phyloP scores from a whole-genome alignment of 192 early-diverging fungal species.

The Linnemannia elongata region DNA sequence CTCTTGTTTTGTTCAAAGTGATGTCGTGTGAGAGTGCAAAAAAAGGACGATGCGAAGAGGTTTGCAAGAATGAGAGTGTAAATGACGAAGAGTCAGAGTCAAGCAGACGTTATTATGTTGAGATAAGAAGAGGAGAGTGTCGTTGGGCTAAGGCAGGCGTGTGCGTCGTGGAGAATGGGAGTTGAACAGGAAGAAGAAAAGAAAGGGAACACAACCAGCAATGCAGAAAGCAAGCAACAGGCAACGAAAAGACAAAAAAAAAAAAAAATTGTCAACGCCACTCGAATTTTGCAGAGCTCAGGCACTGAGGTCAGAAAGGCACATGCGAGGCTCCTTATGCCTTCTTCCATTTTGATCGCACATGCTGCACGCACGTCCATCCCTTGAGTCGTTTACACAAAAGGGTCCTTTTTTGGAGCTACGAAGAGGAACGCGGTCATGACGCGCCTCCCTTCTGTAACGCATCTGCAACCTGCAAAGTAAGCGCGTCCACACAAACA shows the following conservation, averaged over 20 bases:
- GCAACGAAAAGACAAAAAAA: neutral
- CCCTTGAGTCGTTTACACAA: neutral
- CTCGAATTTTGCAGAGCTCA: no score
- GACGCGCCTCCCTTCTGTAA: no score
- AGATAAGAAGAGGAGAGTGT: neutral
- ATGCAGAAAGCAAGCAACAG: neutral
- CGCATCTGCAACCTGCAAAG: no score
- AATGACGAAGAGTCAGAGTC: neutral
- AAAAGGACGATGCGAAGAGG: neutral
- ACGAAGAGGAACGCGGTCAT: no score
- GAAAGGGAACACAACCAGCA: neutral
- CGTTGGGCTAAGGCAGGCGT: neutral
- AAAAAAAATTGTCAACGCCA: constrained; percentile 2
- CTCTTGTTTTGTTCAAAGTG: neutral
- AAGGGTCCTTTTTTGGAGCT: neutral
- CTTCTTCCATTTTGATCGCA: neutral
- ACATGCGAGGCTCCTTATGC: neutral
- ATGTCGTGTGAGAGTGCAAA: neutral
- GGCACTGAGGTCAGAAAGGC: neutral
- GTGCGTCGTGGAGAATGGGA: neutral
- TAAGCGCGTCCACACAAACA: no score
- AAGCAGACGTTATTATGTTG: neutral
- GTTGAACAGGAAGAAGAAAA: no score
- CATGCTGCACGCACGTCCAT: neutral
- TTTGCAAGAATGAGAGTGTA: neutral